These are phyloP conservation scores for Mediolabrus comicus DNA, from an alignment of 108 stramenopile genomes.

Conservation along the genomic window DNA sequence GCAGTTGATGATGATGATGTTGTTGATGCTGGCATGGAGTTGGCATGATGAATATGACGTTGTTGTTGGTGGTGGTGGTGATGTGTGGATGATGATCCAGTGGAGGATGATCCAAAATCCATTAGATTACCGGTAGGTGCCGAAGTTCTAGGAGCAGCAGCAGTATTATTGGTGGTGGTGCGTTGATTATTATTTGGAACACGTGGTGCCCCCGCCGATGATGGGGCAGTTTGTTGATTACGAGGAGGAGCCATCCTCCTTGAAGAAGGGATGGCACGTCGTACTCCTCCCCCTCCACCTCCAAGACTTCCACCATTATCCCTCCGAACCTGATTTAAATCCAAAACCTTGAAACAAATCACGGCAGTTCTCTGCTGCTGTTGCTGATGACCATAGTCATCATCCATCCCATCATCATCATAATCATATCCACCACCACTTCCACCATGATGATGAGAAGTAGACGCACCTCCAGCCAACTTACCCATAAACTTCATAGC, in stretches of 20 bases:
- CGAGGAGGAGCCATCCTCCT: conserved; percentile 10
- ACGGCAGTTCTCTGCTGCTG: conserved; percentile 58
- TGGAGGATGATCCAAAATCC: conserved; percentile 62
- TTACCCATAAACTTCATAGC: conserved; percentile 80
- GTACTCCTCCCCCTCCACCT: conserved; percentile 6
- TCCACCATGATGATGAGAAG: no score
- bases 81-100: conserved; percentile 24
- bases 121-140: conserved; percentile 57
- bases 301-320: conserved; percentile 47
- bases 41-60: conserved; percentile 45
- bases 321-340: conserved; percentile 61
- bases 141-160: conserved; percentile 9
- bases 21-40: conserved; percentile 47
- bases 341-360: conserved; percentile 82
- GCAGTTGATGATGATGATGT: conserved; percentile 32
- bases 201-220: conserved; percentile 18
- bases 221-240: conserved; percentile 9
- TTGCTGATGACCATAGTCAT: conserved; percentile 28
- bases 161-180: conserved; percentile 14
- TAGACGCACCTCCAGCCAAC: conserved; percentile 42
- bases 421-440: not conserved
- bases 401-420: conserved; percentile 7
- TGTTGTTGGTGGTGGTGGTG: conserved; percentile 17
- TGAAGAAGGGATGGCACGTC: conserved; percentile 6
- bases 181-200: not conserved